Evolutionary conservation across 495 filamentous ascomycete species (phyloP), one percentile per base, ranked within the genome.

Genomic region (Aspergillus kassunensis): DNA sequence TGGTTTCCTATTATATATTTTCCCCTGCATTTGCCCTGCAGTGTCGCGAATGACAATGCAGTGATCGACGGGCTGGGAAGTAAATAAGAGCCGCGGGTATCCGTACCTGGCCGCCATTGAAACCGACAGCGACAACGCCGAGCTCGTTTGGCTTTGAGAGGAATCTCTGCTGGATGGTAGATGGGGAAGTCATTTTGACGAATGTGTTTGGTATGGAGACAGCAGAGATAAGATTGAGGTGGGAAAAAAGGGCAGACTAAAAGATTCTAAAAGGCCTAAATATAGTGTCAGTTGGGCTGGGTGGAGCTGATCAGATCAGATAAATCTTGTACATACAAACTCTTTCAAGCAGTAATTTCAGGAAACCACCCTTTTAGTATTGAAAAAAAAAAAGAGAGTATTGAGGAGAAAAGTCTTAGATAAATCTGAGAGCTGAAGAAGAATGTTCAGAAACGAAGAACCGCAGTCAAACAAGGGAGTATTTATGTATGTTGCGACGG

Each of bases 81-180:
- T n/a, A n/a, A n/a, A n/a, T n/a, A 24, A 49, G 19, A 29, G 12
- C 45, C 36, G 56, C 16, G 46, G 36, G 35, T n/a, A 47, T 48
- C 40, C 74, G 58, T 81, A 92, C 91, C 80, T 98, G 93, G 44
- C 93, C 93, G 59, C 95, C 93, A 49, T 91, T 95, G 78, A 98
- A 98, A 52, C 92, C 92, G 16, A 97, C 93, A 23, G 92, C 91
- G 33, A 97, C 89, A 44, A 98, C 79, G 50, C 93, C 93, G 48
- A 98, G 80, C 56, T 97, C 83, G 64, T 86, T 75, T 44, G 81
- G 77, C 55, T 83, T 74, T 54, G 84, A 71, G 53, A 98, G 87
- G 74, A 96, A 98, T 58, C 86, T 89, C 60, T 89, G 85, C 50
- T 77, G 60, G 56, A 95, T 80, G 44, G 86, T 88, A 2, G 89